These are phyloP conservation scores for Heliamphora pulchella DNA, from an alignment of 179 eudicot genomes.

Conservation along the genomic window DNA sequence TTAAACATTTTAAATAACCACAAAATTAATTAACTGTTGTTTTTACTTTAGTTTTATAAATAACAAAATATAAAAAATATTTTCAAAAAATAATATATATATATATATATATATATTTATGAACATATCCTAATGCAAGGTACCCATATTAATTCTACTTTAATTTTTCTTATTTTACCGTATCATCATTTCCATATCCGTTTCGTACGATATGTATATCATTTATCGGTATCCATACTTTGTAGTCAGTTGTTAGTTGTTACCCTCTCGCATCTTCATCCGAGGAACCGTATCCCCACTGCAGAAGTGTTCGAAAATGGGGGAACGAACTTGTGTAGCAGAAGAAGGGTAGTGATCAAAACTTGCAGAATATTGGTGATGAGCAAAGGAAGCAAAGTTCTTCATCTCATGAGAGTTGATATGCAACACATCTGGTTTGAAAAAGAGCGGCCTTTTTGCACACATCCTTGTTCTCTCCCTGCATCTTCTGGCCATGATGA, in stretches of 20 bases:
- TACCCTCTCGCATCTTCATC: constrained; percentile 10
- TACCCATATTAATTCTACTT: too few species aligned
- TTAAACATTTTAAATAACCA: too few species aligned
- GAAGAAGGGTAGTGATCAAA: neutral
- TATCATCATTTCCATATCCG: too few species aligned
- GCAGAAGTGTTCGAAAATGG: neutral
- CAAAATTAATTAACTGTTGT: too few species aligned
- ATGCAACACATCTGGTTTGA: neutral
- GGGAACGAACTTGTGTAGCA: neutral
- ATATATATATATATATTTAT: too few species aligned
- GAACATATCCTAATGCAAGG: too few species aligned
- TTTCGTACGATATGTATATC: too few species aligned
- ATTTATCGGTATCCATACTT: too few species aligned
- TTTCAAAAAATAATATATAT: too few species aligned
- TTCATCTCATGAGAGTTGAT: neutral
- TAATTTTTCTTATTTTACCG: too few species aligned
- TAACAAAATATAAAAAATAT: too few species aligned
- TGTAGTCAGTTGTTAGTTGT: neutral
- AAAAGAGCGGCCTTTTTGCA: constrained; percentile 13
- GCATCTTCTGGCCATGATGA: constrained; percentile 55
- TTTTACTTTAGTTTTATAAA: too few species aligned
- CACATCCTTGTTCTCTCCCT: constrained; percentile 16
- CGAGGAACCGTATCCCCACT: neutral
- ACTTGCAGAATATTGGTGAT: neutral
- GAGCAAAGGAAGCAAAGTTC: neutral